Evolutionary conservation across 768 basidiomycete species (phyloP), one percentile per base, ranked within the genome.

Genomic region (Boletus rubescentipes): DNA sequence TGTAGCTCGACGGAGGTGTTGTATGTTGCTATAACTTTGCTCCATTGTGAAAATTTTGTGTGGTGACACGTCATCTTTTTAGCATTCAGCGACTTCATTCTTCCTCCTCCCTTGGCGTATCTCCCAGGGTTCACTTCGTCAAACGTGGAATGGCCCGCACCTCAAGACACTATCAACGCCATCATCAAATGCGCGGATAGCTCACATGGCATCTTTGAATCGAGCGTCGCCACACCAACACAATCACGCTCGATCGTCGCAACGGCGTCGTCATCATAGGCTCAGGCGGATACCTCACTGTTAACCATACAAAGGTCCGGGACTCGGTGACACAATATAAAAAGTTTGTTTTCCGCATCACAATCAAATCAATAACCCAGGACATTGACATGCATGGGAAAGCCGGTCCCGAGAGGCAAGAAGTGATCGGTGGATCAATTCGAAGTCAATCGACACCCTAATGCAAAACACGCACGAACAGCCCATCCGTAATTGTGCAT

Each of bases 1-100:
- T 61, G 31, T 65, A 92, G 80, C 82, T 91, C 14, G 89, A 93
- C 62, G 85, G 87, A 15, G 91, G 89, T 54, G 90, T 91, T 31
- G 84, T 87, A 26, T 6, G 26, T 26, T 26, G 26, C 26, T 26
- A 6, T 6, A 26, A 26, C 4, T n/a, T n/a, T n/a, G n/a, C n/a
- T n/a, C n/a, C n/a, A n/a, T n/a, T n/a, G n/a, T n/a, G n/a, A n/a
- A n/a, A n/a, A n/a, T n/a, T n/a, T n/a, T n/a, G n/a, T n/a, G n/a
- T n/a, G n/a, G n/a, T n/a, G 36, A 60, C 21, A 23, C 9, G 10
- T 18, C 21, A 20, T 9, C 11, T 34, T 9, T 16, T 20, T 57
- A 87, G 85, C 90, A 91, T 72, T 85, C 82, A 8, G 72, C 79
- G 12, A 87, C 86, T 1, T 79, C 29, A 76, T 86, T 41, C 80